Evolutionary conservation across 306 rosid species (phyloP).

Genomic region (Acacia acuminata): DNA sequence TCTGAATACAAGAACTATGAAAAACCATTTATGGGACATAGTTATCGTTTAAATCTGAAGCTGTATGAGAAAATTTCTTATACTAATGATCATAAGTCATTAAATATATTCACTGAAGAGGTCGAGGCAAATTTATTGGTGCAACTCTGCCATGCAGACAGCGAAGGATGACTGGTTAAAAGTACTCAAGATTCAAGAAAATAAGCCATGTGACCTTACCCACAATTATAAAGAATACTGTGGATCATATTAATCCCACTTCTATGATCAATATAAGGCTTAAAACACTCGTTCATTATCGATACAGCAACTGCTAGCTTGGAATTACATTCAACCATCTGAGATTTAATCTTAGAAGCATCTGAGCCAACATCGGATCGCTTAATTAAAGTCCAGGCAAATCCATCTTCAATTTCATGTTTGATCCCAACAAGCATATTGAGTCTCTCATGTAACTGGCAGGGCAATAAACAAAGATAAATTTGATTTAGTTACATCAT

Average conservation of each 20-base stretch:
- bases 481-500: conserved; percentile 14
- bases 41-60: background rate
- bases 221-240: conserved; percentile 59
- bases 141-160: background rate
- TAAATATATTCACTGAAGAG: background rate
- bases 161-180: background rate
- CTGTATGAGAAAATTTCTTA: background rate
- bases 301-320: conserved; percentile 69
- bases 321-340: conserved; percentile 51
- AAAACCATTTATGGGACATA: background rate
- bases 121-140: background rate
- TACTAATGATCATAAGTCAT: background rate
- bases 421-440: conserved; percentile 79
- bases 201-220: conserved; percentile 51
- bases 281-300: conserved; percentile 66
- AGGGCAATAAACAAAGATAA: conserved; percentile 39
- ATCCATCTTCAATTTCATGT: conserved; percentile 81
- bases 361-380: conserved; percentile 44
- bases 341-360: conserved; percentile 38
- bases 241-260: conserved; percentile 64
- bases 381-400: conserved; percentile 71
- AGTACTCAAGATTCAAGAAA: background rate
- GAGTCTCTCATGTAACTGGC: conserved; percentile 68
- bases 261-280: conserved; percentile 56
- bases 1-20: background rate